These are phyloP conservation scores for Blastobotrys capitulatus DNA, from an alignment of 1,139 yeast species.

Conservation along the genomic window DNA sequence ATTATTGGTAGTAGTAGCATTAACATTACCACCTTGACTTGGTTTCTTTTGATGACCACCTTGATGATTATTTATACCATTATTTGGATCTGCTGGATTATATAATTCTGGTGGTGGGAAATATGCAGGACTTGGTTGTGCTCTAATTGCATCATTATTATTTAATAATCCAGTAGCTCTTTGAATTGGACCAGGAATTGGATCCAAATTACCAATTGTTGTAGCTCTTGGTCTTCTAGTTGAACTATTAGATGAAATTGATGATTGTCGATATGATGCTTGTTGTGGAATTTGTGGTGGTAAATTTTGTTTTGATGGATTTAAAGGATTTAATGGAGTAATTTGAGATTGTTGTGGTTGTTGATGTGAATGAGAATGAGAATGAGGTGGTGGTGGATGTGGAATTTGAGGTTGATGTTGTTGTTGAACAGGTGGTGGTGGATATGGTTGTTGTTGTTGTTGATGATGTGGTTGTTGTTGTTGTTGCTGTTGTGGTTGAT, in stretches of 20 bases:
- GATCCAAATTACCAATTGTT: constrained; percentile 39
- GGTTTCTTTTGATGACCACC: constrained; percentile 9
- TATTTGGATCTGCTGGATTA: constrained; percentile 5
- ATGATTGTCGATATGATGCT: constrained; percentile 12
- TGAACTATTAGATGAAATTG: constrained; percentile 9
- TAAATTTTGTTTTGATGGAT: no score
- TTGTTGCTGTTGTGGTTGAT: background rate
- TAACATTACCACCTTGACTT: constrained; percentile 5
- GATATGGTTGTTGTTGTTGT: background rate
- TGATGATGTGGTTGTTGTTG: background rate
- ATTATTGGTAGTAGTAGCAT: no score
- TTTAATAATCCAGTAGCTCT: constrained; percentile 39
- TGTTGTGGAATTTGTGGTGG: background rate
- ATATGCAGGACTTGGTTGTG: constrained; percentile 39
- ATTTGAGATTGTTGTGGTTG: constrained; percentile 6
- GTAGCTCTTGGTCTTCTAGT: constrained; percentile 36
- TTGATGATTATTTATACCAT: background rate
- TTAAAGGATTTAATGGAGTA: background rate
- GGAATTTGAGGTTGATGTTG: background rate
- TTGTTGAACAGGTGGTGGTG: background rate
- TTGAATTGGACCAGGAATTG: constrained; percentile 38
- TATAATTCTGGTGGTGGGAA: constrained; percentile 37
- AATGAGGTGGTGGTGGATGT: constrained; percentile 10
- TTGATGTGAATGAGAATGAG: background rate
- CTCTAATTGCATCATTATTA: constrained; percentile 35